Conservation (phyloP, 768 basidiomycete species). For the Mycena olivaceomarginata region DNA sequence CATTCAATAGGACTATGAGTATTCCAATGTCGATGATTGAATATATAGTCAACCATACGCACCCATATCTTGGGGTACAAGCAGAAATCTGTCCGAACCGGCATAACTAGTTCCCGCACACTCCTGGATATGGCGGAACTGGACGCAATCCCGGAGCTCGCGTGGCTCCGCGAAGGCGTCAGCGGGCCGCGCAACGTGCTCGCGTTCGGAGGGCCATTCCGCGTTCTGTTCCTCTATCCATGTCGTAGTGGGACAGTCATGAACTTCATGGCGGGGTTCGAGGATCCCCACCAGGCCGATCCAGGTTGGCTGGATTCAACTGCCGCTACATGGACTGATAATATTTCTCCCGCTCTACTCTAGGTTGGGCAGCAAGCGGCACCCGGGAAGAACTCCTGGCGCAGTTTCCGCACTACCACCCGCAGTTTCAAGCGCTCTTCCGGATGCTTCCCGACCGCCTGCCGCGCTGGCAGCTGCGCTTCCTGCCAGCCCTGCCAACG, state of each 20-base stretch:
- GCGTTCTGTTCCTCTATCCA: constrained; percentile 14
- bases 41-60: constrained; percentile 10
- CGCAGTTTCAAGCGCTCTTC: constrained; percentile 12
- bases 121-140: constrained; percentile 6
- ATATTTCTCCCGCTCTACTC: neutral
- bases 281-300: constrained; percentile 13
- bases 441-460: neutral
- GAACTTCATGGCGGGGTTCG: constrained; percentile 6
- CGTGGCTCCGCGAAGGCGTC: constrained; percentile 10
- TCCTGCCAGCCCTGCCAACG: constrained; percentile 18
- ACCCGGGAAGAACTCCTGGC: constrained; percentile 3
- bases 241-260: constrained; percentile 22
- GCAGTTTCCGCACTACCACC: constrained; percentile 9
- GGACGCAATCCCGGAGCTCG: neutral
- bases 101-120: neutral
- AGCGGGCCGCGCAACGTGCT: neutral
- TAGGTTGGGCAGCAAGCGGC: constrained; percentile 1
- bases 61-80: constrained; percentile 10
- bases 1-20: too few species aligned
- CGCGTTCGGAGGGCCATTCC: neutral
- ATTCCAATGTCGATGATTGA: neutral
- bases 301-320: neutral
- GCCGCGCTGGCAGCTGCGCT: constrained; percentile 24
- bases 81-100: neutral
- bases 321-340: neutral